Evolutionary conservation across 352 stramenopile genomes (phyloP), one percentile per base, ranked within the genome.

Genomic region (Phytophthora tubulina): DNA sequence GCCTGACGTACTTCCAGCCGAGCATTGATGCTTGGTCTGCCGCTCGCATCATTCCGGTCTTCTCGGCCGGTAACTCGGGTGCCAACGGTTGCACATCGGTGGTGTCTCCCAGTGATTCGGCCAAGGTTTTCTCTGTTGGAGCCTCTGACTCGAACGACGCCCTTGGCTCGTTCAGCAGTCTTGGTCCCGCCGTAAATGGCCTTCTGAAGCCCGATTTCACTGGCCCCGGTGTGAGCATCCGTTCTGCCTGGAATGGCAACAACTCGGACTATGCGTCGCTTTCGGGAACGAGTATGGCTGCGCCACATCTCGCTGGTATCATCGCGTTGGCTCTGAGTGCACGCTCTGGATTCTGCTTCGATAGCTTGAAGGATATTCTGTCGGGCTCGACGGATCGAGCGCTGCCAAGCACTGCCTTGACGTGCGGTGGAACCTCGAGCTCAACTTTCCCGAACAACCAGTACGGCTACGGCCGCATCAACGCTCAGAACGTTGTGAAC

Each of bases 211-310:
- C 80, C 7, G 78, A 90, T 53, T 58, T 90, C 42, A 56, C 70
- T 14, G 78, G 64, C 0, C 82, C 80, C 21, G 82, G 82, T 0
- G 65, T 75, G 27, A 59, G 51, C 35, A 74, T 89, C 9, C 67
- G 70, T 39, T 87, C 81, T 14, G 77, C 80, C 2, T 81, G 74
- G 56, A 75, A 76, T 51, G 68, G 68, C 7, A 67, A 70, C 63
- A 70, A 86, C 53, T 44, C 61, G 5, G 64, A 67, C 46, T 91
- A 87, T 49, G 6, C 42, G 14, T 61, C 69, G n/a, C 56, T 77
- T n/a, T 89, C 83, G 3, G 83, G 83, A 3, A 88, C 83, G 60
- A 88, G 78, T 38, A 89, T 91, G 83, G 81, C 83, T 38, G 55
- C 77, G 0, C 83, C 81, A 27, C 80, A 89, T 32, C 55, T 90